Base-by-base conservation (phyloP, 305 asterid species). In the Ilex paraguariensis region DNA sequence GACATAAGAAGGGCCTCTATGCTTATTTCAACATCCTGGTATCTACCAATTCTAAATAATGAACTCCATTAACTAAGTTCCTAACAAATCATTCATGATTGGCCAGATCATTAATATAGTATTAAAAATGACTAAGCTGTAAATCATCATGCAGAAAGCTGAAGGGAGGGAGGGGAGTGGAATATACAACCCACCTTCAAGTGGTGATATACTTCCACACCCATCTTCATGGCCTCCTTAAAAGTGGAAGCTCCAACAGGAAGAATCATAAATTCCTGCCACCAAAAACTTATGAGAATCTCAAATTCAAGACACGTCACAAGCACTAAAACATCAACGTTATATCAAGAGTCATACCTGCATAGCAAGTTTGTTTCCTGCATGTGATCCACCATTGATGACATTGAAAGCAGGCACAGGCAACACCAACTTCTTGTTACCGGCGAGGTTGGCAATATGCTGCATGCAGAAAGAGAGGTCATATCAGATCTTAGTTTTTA, bases 351-450 rank as follows among this genome's bases (percentile, higher is more conserved):
- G 53, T 62, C 79, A 61, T 75, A 69, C 95, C 97, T 90, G 96
- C 98, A 91, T 91, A 63, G 98, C 98, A 51, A 91, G 95, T 67
- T 91, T 91, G 88, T 91, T 91, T 55, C 98, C 98, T 6, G 98
- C 98, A 66, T 88, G 98, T 36, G 98, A 91, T 73, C 96, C 98
- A 73, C 96, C 96, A 59, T 91, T 91, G 74, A 91, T 91, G 46
- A 91, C 98, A 78, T 91, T 91, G 81, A 91, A 91, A 60, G 98
- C 98, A 45, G 98, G 98, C 48, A 91, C 98, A 17, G 96, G 98
- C 64, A 91, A 86, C 60, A 91, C 95, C 71, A 91, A 70, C 72
- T 86, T 88, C 79, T 85, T 91, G 85, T 91, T 91, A 32, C 98
- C 96, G 52, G 98, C 95, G 28, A 91, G 66, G 75, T 86, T 87